These are phyloP conservation scores for Venturia pyrina DNA, from an alignment of 2,329 filamentous ascomycete species.

Conservation along the genomic window DNA sequence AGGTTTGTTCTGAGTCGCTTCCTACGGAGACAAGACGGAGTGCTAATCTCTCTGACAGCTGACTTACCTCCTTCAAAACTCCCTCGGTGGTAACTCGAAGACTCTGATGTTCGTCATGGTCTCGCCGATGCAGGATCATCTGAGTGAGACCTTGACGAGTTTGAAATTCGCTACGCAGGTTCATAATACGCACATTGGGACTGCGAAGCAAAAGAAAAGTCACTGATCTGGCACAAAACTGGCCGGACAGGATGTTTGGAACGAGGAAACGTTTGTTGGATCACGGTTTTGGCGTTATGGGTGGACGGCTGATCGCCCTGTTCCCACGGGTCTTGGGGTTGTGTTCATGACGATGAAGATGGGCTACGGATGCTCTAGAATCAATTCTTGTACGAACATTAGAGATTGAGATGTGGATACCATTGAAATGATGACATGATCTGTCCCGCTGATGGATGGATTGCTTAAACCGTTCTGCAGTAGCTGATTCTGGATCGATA, in stretches of 20 bases:
- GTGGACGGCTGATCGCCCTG: neutral
- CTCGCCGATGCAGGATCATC: constrained; percentile 78
- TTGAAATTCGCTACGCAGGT: constrained; percentile 93
- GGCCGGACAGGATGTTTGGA: neutral
- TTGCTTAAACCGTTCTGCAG: neutral
- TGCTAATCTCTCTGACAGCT: constrained; percentile 40
- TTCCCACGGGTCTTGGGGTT: neutral
- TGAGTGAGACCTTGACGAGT: constrained; percentile 88
- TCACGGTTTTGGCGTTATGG: neutral
- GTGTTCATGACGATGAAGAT: neutral
- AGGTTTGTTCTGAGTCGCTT: constrained; percentile 41
- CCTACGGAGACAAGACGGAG: too few species aligned
- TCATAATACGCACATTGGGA: constrained; percentile 85
- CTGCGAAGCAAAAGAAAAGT: constrained; percentile 61
- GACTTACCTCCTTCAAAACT: constrained; percentile 91
- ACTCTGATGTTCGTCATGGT: constrained; percentile 99
- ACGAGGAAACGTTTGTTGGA: neutral
- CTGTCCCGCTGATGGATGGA: neutral
- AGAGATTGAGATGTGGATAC: neutral
- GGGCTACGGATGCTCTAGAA: neutral
- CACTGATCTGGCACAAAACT: neutral
- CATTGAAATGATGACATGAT: neutral
- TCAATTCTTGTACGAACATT: neutral
- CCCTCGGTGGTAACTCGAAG: constrained; percentile 87
- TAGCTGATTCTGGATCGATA: neutral